Conservation (phyloP, 257 asterid species). For the Nemophila menziesii region DNA sequence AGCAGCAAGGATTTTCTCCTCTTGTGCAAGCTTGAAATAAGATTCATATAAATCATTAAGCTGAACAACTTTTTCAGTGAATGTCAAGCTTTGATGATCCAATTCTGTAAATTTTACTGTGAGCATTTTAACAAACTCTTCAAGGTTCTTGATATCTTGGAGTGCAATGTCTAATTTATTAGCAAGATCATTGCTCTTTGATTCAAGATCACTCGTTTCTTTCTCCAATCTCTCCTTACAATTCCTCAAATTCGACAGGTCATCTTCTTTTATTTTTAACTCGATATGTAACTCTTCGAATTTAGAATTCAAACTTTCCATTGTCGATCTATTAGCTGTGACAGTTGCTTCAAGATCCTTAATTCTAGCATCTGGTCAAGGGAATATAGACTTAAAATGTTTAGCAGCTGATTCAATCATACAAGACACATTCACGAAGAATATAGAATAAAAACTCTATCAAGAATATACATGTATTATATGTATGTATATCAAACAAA, state of each 20-base stretch:
- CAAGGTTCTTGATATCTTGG: constrained; percentile 51
- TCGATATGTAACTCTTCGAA: constrained; percentile 57
- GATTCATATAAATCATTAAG: constrained; percentile 52
- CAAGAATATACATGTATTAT: not conserved
- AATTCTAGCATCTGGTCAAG: constrained; percentile 42
- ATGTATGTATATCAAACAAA: no score
- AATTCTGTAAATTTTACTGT: constrained; percentile 46
- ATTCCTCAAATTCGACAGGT: constrained; percentile 32
- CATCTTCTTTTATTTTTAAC: constrained; percentile 51
- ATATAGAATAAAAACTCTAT: not conserved
- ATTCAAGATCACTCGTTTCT: constrained; percentile 43
- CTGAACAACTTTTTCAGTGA: constrained; percentile 48
- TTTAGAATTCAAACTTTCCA: constrained; percentile 47
- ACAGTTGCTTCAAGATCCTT: constrained; percentile 52
- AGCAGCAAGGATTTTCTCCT: constrained; percentile 57
- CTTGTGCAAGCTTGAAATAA: constrained; percentile 51
- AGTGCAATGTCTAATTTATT: constrained; percentile 44
- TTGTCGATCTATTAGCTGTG: constrained; percentile 33
- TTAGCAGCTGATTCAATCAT: constrained; percentile 11
- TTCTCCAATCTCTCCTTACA: constrained; percentile 45
- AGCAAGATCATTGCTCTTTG: constrained; percentile 39
- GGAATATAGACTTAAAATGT: constrained; percentile 2
- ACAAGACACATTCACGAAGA: constrained; percentile 6
- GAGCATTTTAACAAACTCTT: constrained; percentile 53
- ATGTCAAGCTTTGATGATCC: constrained; percentile 63